A percentile compares a stretch with the other conserved stretches of the same genome.
These are phyloP conservation scores for Hanseniaspora mollemarum DNA, from an alignment of 805 yeast genomes.

Conservation along the genomic window DNA sequence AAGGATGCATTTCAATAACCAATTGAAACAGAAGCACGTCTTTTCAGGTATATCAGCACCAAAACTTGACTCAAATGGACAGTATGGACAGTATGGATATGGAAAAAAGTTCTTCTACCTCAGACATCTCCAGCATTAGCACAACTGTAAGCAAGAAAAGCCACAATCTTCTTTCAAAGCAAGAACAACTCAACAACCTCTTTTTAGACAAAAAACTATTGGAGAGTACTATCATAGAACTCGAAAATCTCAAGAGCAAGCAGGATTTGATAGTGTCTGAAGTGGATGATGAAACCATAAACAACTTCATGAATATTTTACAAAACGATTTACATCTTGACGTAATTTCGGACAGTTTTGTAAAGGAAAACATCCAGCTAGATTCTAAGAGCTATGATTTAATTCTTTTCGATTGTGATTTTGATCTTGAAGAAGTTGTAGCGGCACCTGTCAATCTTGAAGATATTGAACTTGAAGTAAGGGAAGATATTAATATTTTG, in stretches of 20 bases:
- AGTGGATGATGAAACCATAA: not conserved
- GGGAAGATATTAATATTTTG: not conserved
- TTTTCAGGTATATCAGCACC: too few relatives aligned
- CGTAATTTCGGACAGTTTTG: not conserved
- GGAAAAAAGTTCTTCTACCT: too few relatives aligned
- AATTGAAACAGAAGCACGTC: too few relatives aligned
- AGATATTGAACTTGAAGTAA: not conserved
- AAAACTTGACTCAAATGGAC: not conserved
- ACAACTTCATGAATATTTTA: not conserved
- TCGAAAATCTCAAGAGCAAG: not conserved
- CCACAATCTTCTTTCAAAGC: not conserved
- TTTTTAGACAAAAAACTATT: not conserved
- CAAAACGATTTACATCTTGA: not conserved
- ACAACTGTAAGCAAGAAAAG: too few relatives aligned
- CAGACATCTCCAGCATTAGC: too few relatives aligned
- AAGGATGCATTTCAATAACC: too few relatives aligned
- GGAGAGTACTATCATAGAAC: not conserved
- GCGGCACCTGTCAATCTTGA: not conserved
- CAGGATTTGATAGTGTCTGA: not conserved
- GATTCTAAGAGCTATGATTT: not conserved
- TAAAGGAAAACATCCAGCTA: not conserved
- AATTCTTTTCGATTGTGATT: not conserved
- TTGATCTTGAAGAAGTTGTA: slow-evolving; percentile 3
- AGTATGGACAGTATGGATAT: too few relatives aligned
- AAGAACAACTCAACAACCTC: not conserved